Percentiles rank a stretch among this genome's conserved stretches.
Evolutionary conservation across 331 rosid species (phyloP).

Genomic region (Ulmus americana): DNA sequence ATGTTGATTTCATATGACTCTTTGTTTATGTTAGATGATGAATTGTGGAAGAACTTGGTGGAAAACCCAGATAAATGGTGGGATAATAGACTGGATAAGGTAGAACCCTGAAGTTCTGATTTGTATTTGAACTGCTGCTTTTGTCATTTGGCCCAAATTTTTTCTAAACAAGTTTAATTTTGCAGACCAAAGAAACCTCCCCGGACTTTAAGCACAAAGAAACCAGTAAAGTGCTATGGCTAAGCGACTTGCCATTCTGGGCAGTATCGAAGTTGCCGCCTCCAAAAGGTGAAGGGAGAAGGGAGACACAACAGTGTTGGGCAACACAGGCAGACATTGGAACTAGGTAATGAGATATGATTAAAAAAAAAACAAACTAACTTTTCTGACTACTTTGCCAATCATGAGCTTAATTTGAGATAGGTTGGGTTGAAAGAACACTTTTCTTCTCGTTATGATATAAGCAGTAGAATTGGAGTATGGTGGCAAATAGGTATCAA

Average conservation of each 20-base stretch:
- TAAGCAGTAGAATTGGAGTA: no score
- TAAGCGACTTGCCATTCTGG: slow-evolving; percentile 46
- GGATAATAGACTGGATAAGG: slow-evolving; percentile 65
- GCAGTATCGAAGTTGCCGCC: slow-evolving; percentile 45
- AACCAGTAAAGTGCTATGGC: slow-evolving; percentile 57
- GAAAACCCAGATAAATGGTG: slow-evolving; percentile 59
- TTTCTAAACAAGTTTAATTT: not conserved
- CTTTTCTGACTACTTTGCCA: no score
- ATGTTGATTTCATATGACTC: not conserved
- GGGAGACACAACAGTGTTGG: slow-evolving; percentile 16
- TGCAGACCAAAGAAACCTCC: slow-evolving; percentile 34
- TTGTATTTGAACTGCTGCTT: slow-evolving; percentile 1
- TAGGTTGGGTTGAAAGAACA: no score
- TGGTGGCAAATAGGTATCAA: no score
- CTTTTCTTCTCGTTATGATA: no score
- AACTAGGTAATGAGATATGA: not conserved
- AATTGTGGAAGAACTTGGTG: slow-evolving; percentile 52
- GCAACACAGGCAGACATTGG: not conserved
- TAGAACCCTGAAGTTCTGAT: slow-evolving; percentile 10
- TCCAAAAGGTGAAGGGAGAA: slow-evolving; percentile 16
- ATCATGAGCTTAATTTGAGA: no score
- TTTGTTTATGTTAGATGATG: slow-evolving; percentile 34
- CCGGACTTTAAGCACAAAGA: slow-evolving; percentile 78
- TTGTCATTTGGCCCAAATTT: not conserved
- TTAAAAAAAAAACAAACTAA: no score